A percentile compares a stretch with the other conserved stretches of the same genome.
These are phyloP conservation scores for Aspergillus jensenii DNA, from an alignment of 2,329 filamentous ascomycete genomes.

Conservation along the genomic window DNA sequence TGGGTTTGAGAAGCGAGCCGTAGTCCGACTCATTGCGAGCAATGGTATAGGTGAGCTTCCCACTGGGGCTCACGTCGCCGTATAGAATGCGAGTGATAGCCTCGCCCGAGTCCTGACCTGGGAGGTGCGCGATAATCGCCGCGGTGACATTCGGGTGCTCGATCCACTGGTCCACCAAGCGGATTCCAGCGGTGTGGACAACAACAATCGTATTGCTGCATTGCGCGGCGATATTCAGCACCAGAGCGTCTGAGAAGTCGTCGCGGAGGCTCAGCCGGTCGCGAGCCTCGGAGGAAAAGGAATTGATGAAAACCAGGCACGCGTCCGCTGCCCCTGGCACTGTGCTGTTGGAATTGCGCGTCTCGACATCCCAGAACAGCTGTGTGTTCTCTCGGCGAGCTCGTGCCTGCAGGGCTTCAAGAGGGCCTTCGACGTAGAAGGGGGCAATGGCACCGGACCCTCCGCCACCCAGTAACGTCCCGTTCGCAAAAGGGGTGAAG, in stretches of 20 bases:
- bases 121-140: conserved; percentile 63
- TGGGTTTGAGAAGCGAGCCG: conserved; percentile 27
- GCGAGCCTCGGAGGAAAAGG: not conserved
- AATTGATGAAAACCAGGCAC: conserved; percentile 60
- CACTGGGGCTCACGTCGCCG: conserved; percentile 57
- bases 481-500: conserved; percentile 34
- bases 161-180: conserved; percentile 57
- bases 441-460: not conserved
- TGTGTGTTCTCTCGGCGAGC: not conserved
- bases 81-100: conserved; percentile 56
- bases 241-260: conserved; percentile 50
- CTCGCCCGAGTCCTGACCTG: conserved; percentile 61
- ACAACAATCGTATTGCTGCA: conserved; percentile 66
- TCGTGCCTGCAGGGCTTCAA: not conserved
- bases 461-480: conserved; percentile 45
- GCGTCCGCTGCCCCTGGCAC: not conserved
- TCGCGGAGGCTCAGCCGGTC: conserved; percentile 29
- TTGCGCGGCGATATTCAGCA: conserved; percentile 56
- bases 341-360: too few relatives aligned
- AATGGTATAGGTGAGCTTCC: conserved; percentile 62
- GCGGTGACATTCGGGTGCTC: conserved; percentile 65
- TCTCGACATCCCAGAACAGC: too few relatives aligned
- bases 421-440: not conserved
- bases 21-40: conserved; percentile 60
- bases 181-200: conserved; percentile 63